Evolutionary conservation across 306 rosid genomes (phyloP), one percentile per base, ranked within the genome.

Genomic region (Malus sylvestris): DNA sequence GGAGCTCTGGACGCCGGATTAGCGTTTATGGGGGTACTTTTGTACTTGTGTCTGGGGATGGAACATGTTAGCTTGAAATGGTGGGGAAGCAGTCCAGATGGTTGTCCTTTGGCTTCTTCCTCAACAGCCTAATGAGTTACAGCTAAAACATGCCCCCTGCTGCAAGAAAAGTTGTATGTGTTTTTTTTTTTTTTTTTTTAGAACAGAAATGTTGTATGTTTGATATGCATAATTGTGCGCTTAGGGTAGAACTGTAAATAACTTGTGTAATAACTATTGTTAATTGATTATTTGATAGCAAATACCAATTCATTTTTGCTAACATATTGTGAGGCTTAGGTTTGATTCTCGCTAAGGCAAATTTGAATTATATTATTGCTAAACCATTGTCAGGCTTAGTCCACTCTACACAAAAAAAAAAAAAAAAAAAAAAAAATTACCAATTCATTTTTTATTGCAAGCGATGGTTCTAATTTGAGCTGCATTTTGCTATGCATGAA

Each of bases 1-100:
- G 97, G 93, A 38, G 92, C 92, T 20, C 90, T 93, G 67, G 97
- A 93, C 78, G 90, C 96, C 51, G 97, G 97, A 65, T 82, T 93
- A 66, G 97, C 97, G 33, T 93, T 93, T 82, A 93, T 93, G 97
- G 96, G 88, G 13, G 96, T 93, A 57, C 69, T 89, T 71, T 61
- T 93, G 35, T 89, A 90, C 80, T 73, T 90, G 72, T 85, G 93
- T 75, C 79, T 90, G 49, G 96, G 88, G 52, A 85, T 86, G 92
- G 77, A 87, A 52, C 83, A 81, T 25, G 72, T 93, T 0, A 76
- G 72, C 63, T 69, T 93, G n/a, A 73, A 72, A 12, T 90, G 97
- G 97, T 93, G 96, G 97, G 96, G 96, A 11, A 82, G 84, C 59
- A 73, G 81, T 57, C 57, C 98, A 0, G 98, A 93, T 80, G 88